Conservation (phyloP, 1,139 yeast species). For the Zygosaccharomyces sapae region DNA sequence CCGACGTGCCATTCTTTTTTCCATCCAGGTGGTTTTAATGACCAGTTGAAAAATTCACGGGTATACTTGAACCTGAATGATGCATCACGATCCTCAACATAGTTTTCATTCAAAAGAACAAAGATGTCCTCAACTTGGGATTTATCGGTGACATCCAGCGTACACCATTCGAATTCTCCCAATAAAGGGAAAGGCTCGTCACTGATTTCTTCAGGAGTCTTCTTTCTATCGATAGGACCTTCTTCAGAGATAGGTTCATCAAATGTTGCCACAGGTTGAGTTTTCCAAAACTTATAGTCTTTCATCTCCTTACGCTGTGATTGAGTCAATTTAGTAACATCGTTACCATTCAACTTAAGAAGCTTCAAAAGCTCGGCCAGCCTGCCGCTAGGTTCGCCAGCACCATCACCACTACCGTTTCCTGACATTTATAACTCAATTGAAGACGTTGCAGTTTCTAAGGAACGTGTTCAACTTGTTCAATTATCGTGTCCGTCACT, state of each 20-base stretch:
- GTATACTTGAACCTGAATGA: slow-evolving; percentile 88
- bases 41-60: slow-evolving; percentile 84
- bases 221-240: slow-evolving; percentile 74
- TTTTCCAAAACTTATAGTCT: slow-evolving; percentile 95
- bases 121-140: slow-evolving; percentile 53
- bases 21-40: slow-evolving; percentile 93
- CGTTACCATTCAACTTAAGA: slow-evolving; percentile 43
- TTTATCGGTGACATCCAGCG: slow-evolving; percentile 58
- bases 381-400: slow-evolving; percentile 20
- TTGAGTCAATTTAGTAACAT: slow-evolving; percentile 43
- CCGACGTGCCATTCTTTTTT: slow-evolving; percentile 87
- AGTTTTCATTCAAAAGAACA: slow-evolving; percentile 75
- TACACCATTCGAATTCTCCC: slow-evolving; percentile 83
- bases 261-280: slow-evolving; percentile 87
- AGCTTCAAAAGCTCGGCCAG: slow-evolving; percentile 44
- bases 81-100: slow-evolving; percentile 92
- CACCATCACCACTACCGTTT: slow-evolving; percentile 1
- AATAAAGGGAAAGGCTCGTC: slow-evolving; percentile 66
- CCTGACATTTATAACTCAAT: slow-evolving; percentile 1
- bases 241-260: slow-evolving; percentile 63
- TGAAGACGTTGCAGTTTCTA: neutral
- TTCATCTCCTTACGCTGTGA: slow-evolving; percentile 71
- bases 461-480: neutral
- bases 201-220: slow-evolving; percentile 69
- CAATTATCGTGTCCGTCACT: neutral